Evolutionary conservation across 140 eudicot species (phyloP).

Genomic region (Senecio squalidus): DNA sequence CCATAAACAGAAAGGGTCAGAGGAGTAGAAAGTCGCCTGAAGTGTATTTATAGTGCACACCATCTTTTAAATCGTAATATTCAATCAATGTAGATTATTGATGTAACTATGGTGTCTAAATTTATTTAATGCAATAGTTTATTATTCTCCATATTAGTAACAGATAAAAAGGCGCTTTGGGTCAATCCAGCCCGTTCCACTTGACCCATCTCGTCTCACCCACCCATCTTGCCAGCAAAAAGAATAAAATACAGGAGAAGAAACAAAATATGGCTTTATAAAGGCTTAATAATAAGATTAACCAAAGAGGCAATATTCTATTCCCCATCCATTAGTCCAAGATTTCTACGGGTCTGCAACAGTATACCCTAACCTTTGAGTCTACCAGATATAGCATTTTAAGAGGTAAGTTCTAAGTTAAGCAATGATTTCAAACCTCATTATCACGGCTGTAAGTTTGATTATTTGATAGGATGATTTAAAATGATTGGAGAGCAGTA

Average conservation of each 20-base stretch:
- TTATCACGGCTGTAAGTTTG: conserved; percentile 1
- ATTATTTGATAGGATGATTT: conserved; percentile 8
- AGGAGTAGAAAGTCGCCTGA: background rate
- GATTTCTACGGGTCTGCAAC: background rate
- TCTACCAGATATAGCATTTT: background rate
- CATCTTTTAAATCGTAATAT: background rate
- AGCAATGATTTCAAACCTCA: background rate
- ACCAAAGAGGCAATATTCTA: background rate
- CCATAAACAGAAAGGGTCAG: background rate
- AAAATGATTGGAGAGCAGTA: background rate
- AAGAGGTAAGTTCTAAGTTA: background rate
- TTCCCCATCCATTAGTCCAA: background rate
- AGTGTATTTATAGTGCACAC: background rate
- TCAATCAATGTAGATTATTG: background rate
- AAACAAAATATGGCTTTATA: too few species aligned
- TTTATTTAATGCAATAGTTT: too few species aligned
- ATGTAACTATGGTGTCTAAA: background rate
- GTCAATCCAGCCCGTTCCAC: too few species aligned
- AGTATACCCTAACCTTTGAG: background rate
- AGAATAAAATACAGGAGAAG: too few species aligned
- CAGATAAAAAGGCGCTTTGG: too few species aligned
- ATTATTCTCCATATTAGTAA: too few species aligned
- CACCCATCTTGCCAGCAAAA: too few species aligned
- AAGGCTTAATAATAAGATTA: background rate
- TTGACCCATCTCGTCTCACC: too few species aligned